Evolutionary conservation across 208 protist genomes (phyloP).

Genomic region (Leishmania amazonensis): DNA sequence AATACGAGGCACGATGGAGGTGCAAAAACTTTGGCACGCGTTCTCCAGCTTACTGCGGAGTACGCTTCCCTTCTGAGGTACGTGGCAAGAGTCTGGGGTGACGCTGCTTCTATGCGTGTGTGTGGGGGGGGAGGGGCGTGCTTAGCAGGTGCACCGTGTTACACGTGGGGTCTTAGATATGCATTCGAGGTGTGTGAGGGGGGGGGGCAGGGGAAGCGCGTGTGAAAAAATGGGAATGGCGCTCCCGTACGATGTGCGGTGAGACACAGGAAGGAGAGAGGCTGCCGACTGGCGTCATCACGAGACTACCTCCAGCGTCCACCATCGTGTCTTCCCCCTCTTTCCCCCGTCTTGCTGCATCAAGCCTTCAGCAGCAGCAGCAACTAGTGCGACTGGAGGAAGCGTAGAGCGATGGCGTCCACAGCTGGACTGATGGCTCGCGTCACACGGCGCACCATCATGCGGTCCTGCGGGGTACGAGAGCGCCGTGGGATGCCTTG

Average conservation of each 20-base stretch:
- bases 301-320: neutral
- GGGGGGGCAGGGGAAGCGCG: neutral
- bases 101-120: neutral
- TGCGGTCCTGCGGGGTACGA: slow-evolving; percentile 67
- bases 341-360: neutral
- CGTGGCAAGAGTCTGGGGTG: neutral
- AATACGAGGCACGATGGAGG: neutral
- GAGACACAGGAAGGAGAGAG: neutral
- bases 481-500: slow-evolving; percentile 44
- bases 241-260: neutral
- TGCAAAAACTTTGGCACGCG: neutral
- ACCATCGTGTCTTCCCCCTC: neutral
- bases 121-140: neutral
- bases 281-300: neutral
- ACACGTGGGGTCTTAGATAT: neutral
- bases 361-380: neutral
- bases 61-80: neutral
- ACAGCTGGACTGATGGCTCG: slow-evolving; percentile 50
- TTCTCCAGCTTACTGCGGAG: neutral
- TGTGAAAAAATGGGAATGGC: neutral
- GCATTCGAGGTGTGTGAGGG: neutral
- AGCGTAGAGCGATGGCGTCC: slow-evolving; percentile 57
- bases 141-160: neutral
- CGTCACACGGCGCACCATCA: slow-evolving; percentile 65
- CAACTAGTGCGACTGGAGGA: slow-evolving; percentile 52